Evolutionary conservation across 2,329 filamentous ascomycete genomes (phyloP), one percentile per base, ranked within the genome.

Genomic region (Tolypocladium guangdongense): DNA sequence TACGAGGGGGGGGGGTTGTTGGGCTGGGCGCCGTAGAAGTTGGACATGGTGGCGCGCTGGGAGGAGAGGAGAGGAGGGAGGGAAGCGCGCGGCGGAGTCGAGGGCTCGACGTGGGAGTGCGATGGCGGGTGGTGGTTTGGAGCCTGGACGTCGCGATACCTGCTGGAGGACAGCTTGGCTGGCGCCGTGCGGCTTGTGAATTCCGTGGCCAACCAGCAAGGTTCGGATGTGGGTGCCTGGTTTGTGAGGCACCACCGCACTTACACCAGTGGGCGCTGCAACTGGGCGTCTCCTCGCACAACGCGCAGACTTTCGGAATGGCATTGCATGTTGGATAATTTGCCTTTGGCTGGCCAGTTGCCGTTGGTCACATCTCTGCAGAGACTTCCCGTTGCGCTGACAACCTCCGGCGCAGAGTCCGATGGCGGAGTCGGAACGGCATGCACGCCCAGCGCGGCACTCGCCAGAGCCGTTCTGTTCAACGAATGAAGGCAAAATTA

Each of bases 11-110:
- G 24, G n/a, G 24, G 57, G 54, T 63, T 64, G 50, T 61, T 62
- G 24, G 64, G 63, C 59, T 70, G 68, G 49, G 58, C 59, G 56
- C 65, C 58, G 63, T 71, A 71, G 60, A 65, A 70, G 62, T 68
- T 70, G 52, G 69, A 66, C 69, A 71, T 70, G 56, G 51, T 52
- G 53, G 48, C 27, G 6, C 22, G 8, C 24, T 33, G 24, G 18
- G 41, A n/a, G 14, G 10, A n/a, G 50, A 37, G 2, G 41, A 27
- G 16, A 7, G 12, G 33, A 16, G 22, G 32, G 50, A 27, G 50
- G 14, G 22, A 12, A 27, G 32, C 39, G 30, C 22, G 50, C 7
- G 24, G n/a, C n/a, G 50, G 43, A 30, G 27, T 47, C 43, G 43
- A 46, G 27, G 27, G 43, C 12, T 32, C 43, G 43, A 32, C 27